phyloP scores from a whole-genome alignment of 1,139 yeast genomes.

The Meyerozyma athensensis region DNA sequence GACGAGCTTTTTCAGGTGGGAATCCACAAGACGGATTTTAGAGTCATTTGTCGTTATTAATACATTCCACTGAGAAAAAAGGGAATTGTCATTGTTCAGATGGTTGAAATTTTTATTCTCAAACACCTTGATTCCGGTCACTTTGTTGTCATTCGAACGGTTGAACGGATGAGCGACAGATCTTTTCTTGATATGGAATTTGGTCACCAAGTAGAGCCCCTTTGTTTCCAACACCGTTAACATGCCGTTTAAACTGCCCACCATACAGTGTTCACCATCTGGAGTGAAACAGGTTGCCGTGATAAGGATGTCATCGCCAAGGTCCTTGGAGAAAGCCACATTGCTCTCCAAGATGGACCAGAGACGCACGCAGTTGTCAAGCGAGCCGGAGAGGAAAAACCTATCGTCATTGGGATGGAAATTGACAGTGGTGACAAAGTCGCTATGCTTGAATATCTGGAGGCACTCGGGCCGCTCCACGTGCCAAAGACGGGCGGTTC shows the following conservation, averaged over 20 bases:
- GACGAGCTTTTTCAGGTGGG: conserved; percentile 52
- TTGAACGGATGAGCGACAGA: conserved; percentile 25
- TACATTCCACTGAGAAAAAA: conserved; percentile 31
- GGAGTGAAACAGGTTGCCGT: conserved; percentile 73
- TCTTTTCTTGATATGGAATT: conserved; percentile 47
- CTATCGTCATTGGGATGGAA: conserved; percentile 89
- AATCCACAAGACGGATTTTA: conserved; percentile 60
- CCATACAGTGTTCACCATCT: conserved; percentile 58
- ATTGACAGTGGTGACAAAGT: conserved; percentile 75
- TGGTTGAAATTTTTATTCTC: conserved; percentile 14
- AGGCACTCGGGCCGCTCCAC: conserved; percentile 61
- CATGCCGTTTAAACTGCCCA: conserved; percentile 82
- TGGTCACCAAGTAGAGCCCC: conserved; percentile 51
- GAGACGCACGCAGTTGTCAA: conserved; percentile 71
- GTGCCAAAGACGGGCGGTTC: conserved; percentile 83
- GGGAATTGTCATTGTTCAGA: conserved; percentile 10
- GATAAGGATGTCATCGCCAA: conserved; percentile 56
- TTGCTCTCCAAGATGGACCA: conserved; percentile 75
- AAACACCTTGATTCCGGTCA: conserved; percentile 38
- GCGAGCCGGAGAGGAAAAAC: conserved; percentile 77
- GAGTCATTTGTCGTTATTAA: conserved; percentile 79
- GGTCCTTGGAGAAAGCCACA: conserved; percentile 29
- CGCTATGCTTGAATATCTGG: conserved; percentile 65
- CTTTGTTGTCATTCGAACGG: conserved; percentile 31
- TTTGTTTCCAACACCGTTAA: conserved; percentile 59